Percentiles rank a stretch among this genome's conserved stretches.
Evolutionary conservation across 495 filamentous ascomycete species (phyloP).

Genomic region (Penicillium psychrofluorescens): DNA sequence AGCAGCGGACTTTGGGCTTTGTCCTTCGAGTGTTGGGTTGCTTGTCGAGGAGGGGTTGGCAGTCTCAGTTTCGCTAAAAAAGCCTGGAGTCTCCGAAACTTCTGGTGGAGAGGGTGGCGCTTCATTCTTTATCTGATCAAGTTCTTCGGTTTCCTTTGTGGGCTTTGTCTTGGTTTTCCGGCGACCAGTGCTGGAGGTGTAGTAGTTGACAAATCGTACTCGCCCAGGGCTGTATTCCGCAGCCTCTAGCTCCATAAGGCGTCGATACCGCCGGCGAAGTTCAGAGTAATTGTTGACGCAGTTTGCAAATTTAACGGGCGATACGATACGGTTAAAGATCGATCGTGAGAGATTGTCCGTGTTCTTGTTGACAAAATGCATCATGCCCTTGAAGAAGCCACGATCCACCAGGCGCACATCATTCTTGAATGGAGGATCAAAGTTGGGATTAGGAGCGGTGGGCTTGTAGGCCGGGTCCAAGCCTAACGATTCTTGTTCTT

Average conservation of each 20-base stretch:
- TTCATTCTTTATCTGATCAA: background rate
- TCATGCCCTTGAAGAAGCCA: conserved; percentile 55
- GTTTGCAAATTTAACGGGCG: conserved; percentile 75
- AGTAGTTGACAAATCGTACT: conserved; percentile 84
- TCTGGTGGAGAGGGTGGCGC: background rate
- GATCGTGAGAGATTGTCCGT: conserved; percentile 60
- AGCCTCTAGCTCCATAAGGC: conserved; percentile 62
- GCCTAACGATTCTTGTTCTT: conserved; percentile 15
- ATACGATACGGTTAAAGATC: conserved; percentile 64
- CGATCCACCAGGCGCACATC: conserved; percentile 59
- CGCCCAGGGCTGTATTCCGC: conserved; percentile 27
- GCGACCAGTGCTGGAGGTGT: conserved; percentile 70
- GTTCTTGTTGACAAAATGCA: conserved; percentile 79
- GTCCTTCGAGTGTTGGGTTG: background rate
- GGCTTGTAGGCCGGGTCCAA: conserved; percentile 11
- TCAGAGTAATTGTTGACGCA: conserved; percentile 69
- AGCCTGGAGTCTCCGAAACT: background rate
- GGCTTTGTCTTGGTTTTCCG: conserved; percentile 6
- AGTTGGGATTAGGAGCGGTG: conserved; percentile 37
- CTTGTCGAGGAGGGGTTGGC: background rate
- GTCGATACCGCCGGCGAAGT: conserved; percentile 61
- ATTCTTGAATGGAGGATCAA: conserved; percentile 66
- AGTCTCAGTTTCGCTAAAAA: background rate
- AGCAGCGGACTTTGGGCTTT: background rate
- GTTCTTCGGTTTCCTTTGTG: background rate